Evolutionary conservation across 805 yeast species (phyloP), one percentile per base, ranked within the genome.

Genomic region (Spathaspora passalidarum): DNA sequence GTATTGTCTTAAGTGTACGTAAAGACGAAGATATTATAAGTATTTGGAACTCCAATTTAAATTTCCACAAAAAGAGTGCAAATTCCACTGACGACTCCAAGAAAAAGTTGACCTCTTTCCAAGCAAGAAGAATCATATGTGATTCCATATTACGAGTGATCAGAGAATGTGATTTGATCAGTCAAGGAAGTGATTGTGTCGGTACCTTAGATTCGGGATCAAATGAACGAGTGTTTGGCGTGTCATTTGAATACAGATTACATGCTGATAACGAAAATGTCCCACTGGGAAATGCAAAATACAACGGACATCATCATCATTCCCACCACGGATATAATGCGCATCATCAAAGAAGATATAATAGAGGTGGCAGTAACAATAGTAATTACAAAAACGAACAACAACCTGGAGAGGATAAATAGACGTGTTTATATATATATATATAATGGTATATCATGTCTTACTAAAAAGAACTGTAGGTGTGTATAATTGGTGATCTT

Each of bases 41-140:
- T 46, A 69, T 83, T 41, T 83, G 89, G 89, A 82, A 81, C 62
- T 71, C 77, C 17, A 77, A 78, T 54, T 55, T 69, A 36, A 68
- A 68, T 43, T 67, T 68, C 46, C 49, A 59, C 42, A 59, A 55
- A 42, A 55, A 55, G 41, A 64, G 56, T 21, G 57, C 57, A 40
- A 60, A 54, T 48, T 54, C 49, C 49, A 54, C 46, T 44, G 47
- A 47, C 56, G 39, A 36, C 17, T 9, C 7, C 8, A 61, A 50
- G 51, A 49, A 46, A 44, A 50, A 49, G 25, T 60, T 72, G 48
- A 69, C 76, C 7, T 64, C 73, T 22, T 73, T 74, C 56, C 70
- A 68, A 50, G 74, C 76, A 16, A 60, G 76, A 49, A 60, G 80
- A 43, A 60, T 72, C 29, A 66, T 76, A 34, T 72, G 79, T 50